Conservation (phyloP, 2,329 filamentous ascomycete genomes). For the Parasarocladium wereldwijsianum region DNA sequence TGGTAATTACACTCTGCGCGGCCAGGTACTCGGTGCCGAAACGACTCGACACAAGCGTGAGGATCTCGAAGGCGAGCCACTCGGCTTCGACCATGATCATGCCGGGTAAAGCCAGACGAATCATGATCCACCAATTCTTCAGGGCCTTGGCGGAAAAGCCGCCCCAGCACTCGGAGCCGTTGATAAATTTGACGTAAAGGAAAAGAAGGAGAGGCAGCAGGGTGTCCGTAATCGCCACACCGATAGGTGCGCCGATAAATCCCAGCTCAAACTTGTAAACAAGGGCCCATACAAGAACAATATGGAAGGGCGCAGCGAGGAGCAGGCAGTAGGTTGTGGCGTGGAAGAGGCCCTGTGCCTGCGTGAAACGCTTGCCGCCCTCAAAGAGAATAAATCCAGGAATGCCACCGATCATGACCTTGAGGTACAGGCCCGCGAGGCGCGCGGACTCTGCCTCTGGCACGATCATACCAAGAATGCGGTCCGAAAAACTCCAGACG, state of each 20-base stretch:
- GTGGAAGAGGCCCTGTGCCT: conserved; percentile 69
- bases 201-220: conserved; percentile 65
- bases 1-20: conserved; percentile 74
- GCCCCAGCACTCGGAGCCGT: conserved; percentile 69
- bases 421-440: conserved; percentile 59
- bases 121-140: conserved; percentile 67
- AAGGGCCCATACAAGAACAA: conserved; percentile 63
- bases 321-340: conserved; percentile 66
- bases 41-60: conserved; percentile 70
- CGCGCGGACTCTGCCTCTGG: conserved; percentile 43
- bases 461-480: conserved; percentile 38
- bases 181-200: conserved; percentile 60
- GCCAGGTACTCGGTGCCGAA: conserved; percentile 70
- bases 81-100: conserved; percentile 92
- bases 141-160: conserved; percentile 60
- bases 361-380: conserved; percentile 64
- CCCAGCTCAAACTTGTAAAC: conserved; percentile 57
- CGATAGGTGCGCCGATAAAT: conserved; percentile 70
- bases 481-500: conserved; percentile 55
- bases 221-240: conserved; percentile 64
- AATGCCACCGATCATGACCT: conserved; percentile 56
- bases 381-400: conserved; percentile 69
- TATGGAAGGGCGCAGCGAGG: conserved; percentile 62
- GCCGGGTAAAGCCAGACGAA: conserved; percentile 74
- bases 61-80: conserved; percentile 81